Conservation (phyloP, 169 alveolate genomes). For the Plasmodium relictum region DNA sequence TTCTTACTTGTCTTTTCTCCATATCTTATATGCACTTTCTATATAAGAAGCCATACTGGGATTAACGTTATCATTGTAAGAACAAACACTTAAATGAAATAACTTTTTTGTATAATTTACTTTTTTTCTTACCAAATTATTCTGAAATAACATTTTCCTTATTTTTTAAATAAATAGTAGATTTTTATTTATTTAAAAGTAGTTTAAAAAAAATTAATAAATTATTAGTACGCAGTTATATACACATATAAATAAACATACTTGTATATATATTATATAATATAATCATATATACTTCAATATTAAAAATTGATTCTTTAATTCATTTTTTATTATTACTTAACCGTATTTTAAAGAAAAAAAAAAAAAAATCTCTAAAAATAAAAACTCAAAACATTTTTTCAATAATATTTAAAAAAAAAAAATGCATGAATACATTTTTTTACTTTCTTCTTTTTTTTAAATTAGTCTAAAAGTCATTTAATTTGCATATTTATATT, state of each 20-base stretch:
- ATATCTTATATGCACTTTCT: conserved; percentile 29
- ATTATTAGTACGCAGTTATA: not conserved
- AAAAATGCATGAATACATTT: not conserved
- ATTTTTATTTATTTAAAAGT: not conserved
- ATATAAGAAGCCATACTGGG: conserved; percentile 69
- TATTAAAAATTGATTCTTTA: no score
- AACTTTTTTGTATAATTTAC: conserved; percentile 14
- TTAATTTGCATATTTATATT: no score
- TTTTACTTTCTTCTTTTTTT: no score
- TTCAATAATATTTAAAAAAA: no score
- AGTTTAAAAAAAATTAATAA: not conserved
- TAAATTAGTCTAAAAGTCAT: no score
- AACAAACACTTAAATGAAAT: conserved; percentile 29
- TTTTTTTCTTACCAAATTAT: conserved; percentile 31
- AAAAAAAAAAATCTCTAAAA: no score
- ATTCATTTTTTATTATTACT: no score
- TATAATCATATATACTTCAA: no score
- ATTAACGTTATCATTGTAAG: conserved; percentile 19
- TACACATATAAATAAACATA: not conserved
- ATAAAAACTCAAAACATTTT: no score
- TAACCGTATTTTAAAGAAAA: no score
- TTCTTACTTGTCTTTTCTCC: conserved; percentile 46
- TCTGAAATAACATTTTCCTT: conserved; percentile 19
- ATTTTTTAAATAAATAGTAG: not conserved
- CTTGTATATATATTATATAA: not conserved